Base-by-base conservation (phyloP, 495 filamentous ascomycete species). In the Neurospora pannonica region DNA sequence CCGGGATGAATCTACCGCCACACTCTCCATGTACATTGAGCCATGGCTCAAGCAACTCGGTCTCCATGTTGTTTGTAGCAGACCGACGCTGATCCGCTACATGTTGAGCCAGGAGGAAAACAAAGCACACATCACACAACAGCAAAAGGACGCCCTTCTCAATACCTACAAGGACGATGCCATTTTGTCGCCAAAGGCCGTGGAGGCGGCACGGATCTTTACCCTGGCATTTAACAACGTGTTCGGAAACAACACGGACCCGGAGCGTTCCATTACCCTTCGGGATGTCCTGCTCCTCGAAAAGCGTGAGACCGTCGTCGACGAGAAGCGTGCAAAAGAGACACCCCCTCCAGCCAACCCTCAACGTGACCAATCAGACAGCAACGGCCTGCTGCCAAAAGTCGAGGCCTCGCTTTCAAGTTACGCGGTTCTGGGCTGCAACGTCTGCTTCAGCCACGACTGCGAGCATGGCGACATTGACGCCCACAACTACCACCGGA, bases 381-480 rank as follows among this genome's bases (percentile, higher is more conserved):
- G 28, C 13, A 67, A 34, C 54, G 78, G 72, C 17, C 69, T 81
- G 38, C 54, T 81, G 43, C 75, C 75, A 5, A 78, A 80, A 74
- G 79, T 82, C 40, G 84, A 85, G 72, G 76, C 79, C 19, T 76
- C 80, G 13, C 72, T 87, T 8, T 83, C 80, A 38, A 86, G 84
- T 19, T 86, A 87, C 70, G 81, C 81, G 21, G 75, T 82, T 7
- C 81, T 86, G 24, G 84, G 84, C 10, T 87, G 85, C 70, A 77
- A 85, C 28, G 82, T 86, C 19, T 87, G 85, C 74, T 83, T 83
- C 62, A 83, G 83, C 60, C 82, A 87, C 73, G 85, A 85, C 42
- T 87, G 85, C 72, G 85, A 86, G 74, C 85, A 87, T 71, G 85
- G 85, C 48, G 84, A 86, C 34, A 85, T 85, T n/a, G 82, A 83